Percentiles rank a stretch among this genome's conserved stretches.
These are phyloP conservation scores for Botrytis pseudocinerea DNA, from an alignment of 2,329 filamentous ascomycete genomes.

Conservation along the genomic window DNA sequence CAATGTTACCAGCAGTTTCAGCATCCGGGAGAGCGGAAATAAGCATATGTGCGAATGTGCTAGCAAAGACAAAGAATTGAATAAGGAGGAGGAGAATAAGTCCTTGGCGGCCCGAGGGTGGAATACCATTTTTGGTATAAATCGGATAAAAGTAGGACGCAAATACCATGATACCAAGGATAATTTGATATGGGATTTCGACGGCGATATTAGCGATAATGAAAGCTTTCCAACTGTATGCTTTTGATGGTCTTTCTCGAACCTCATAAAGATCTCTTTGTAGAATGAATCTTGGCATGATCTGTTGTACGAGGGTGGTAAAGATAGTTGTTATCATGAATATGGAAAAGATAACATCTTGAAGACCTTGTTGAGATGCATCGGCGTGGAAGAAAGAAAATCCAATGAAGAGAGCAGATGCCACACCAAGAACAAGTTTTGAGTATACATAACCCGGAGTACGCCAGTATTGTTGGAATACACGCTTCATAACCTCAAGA, in stretches of 20 bases:
- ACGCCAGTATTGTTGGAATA: slow-evolving; percentile 79
- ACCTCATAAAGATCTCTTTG: slow-evolving; percentile 69
- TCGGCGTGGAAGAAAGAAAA: slow-evolving; percentile 65
- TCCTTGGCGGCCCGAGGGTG: slow-evolving; percentile 39
- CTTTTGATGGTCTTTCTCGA: slow-evolving; percentile 41
- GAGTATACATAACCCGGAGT: slow-evolving; percentile 74
- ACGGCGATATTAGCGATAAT: slow-evolving; percentile 60
- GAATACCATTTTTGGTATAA: slow-evolving; percentile 61
- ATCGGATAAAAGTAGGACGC: slow-evolving; percentile 80
- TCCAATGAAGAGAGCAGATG: slow-evolving; percentile 59
- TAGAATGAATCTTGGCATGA: slow-evolving; percentile 69
- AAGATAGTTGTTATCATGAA: slow-evolving; percentile 74
- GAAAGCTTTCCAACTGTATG: slow-evolving; percentile 43
- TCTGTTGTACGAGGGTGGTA: slow-evolving; percentile 62
- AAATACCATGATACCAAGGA: slow-evolving; percentile 74
- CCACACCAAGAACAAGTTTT: slow-evolving; percentile 60
- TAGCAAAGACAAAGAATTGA: slow-evolving; percentile 76
- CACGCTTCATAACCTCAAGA: slow-evolving; percentile 61
- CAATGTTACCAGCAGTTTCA: slow-evolving; percentile 75
- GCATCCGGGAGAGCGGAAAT: slow-evolving; percentile 75
- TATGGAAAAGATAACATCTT: slow-evolving; percentile 70
- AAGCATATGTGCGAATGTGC: slow-evolving; percentile 79
- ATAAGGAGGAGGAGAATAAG: slow-evolving; percentile 77
- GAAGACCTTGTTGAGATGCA: slow-evolving; percentile 63
- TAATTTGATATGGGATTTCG: slow-evolving; percentile 80